These are phyloP conservation scores for Smallanthus sonchifolius DNA, from an alignment of 129 eudicot genomes.

Conservation along the genomic window DNA sequence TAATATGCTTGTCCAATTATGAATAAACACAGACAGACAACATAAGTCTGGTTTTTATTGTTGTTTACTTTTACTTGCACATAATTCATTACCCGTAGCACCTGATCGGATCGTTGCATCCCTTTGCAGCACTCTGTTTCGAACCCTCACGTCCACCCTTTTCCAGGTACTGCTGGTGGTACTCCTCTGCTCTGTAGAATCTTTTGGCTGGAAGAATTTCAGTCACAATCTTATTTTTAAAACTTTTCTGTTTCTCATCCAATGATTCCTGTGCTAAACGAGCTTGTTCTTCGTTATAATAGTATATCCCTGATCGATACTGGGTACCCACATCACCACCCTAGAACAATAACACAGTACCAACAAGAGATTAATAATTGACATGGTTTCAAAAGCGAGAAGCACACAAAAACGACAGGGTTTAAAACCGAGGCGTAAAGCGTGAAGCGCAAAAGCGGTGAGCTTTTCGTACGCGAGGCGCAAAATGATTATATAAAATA, in stretches of 20 bases:
- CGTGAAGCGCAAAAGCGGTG: too few relatives aligned
- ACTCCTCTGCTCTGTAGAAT: conserved; percentile 87
- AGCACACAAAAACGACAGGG: too few relatives aligned
- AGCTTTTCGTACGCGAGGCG: too few relatives aligned
- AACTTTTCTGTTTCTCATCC: conserved; percentile 53
- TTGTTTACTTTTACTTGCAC: neutral
- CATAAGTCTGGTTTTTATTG: conserved; percentile 21
- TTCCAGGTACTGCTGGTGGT: conserved; percentile 89
- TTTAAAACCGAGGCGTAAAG: too few relatives aligned
- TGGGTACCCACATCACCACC: conserved; percentile 81
- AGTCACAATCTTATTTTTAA: conserved; percentile 6
- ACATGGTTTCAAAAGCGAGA: too few relatives aligned
- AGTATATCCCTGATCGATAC: conserved; percentile 92
- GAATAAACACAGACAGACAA: conserved; percentile 2
- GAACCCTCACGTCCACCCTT: conserved; percentile 62
- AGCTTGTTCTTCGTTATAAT: conserved; percentile 61
- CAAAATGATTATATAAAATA: too few relatives aligned
- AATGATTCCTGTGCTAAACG: conserved; percentile 55
- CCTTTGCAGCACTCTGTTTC: conserved; percentile 78
- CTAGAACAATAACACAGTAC: conserved; percentile 34
- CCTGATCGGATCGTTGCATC: conserved; percentile 80
- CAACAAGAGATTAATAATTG: too few relatives aligned
- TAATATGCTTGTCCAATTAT: neutral
- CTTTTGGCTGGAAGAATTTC: conserved; percentile 91
- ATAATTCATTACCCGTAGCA: conserved; percentile 64